Conservation (phyloP, 2,329 filamentous ascomycete genomes). For the Botrytis sinoallii region DNA sequence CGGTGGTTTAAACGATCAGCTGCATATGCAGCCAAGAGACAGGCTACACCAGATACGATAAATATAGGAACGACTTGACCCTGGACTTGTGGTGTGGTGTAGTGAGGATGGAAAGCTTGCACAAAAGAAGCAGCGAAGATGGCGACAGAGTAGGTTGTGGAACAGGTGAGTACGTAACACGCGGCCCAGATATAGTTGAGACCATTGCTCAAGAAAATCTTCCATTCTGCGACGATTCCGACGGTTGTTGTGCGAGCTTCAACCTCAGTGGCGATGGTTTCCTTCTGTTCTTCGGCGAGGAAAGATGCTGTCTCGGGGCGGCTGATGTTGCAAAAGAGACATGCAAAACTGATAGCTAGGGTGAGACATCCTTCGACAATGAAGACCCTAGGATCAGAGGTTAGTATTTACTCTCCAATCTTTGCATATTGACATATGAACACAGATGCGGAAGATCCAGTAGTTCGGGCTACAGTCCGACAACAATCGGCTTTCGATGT, state of each 20-base stretch:
- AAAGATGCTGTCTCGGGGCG: constrained; percentile 22
- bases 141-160: constrained; percentile 51
- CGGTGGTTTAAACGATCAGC: constrained; percentile 40
- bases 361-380: constrained; percentile 50
- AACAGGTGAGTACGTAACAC: constrained; percentile 42
- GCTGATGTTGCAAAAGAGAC: constrained; percentile 40
- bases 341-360: constrained; percentile 42
- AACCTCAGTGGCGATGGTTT: constrained; percentile 38
- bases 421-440: neutral
- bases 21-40: constrained; percentile 37
- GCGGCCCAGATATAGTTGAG: constrained; percentile 51
- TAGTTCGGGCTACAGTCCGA: neutral
- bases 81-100: constrained; percentile 56
- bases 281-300: constrained; percentile 41
- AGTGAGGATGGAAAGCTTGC: constrained; percentile 68
- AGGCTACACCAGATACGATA: constrained; percentile 37
- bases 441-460: neutral
- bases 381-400: constrained; percentile 42
- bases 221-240: constrained; percentile 59
- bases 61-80: constrained; percentile 43
- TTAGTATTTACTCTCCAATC: neutral
- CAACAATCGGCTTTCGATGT: neutral
- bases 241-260: constrained; percentile 54
- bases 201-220: constrained; percentile 57
- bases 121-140: constrained; percentile 58